Base-by-base conservation (phyloP, 805 yeast genomes). In the Pichia paraexigua region DNA sequence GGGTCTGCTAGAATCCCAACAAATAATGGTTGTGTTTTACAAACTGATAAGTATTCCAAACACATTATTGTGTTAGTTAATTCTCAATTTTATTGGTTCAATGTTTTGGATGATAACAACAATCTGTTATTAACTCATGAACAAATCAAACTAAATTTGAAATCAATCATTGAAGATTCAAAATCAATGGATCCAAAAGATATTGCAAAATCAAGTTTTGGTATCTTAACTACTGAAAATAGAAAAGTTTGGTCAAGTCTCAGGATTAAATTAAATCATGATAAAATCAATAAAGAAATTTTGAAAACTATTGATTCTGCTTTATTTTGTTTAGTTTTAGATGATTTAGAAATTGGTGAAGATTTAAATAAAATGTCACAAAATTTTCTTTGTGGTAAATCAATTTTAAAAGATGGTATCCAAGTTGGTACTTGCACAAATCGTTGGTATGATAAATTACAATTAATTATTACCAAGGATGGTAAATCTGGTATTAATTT, bases 81-180 rank as follows among this genome's bases (percentile, higher is more conserved):
- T 61, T 86, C 95, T 2, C 96, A 90, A 67, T 87, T 89, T 66
- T 90, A 90, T 69, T 90, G 97, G 96, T 90, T 90, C 64, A 96
- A 90, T 63, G 97, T 90, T 1, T 71, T 90, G 59, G 95, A 89
- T 66, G 74, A 75, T 46, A 70, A 81, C 56, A 80, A 86, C 63
- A 83, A 87, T 62, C 73, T 90, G 55, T 75, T 89, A 46, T 72
- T 90, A 63, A 75, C 84, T 1, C 92, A 88, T 62, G 80, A 78
- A 50, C 95, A 88, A 64, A 74, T 90, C 58, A 82, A 80, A 51
- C 73, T 82, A 63, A 89, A 88, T 67, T 80, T 86, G 62, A 79
- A 83, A 53, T 78, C 88, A 12, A 87, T 90, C 52, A 75, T 90
- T 43, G 79, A 77, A 50, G 97, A 90, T 66, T 87, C 94, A 13